Conservation (phyloP, 306 rosid genomes). For the Datisca glomerata region DNA sequence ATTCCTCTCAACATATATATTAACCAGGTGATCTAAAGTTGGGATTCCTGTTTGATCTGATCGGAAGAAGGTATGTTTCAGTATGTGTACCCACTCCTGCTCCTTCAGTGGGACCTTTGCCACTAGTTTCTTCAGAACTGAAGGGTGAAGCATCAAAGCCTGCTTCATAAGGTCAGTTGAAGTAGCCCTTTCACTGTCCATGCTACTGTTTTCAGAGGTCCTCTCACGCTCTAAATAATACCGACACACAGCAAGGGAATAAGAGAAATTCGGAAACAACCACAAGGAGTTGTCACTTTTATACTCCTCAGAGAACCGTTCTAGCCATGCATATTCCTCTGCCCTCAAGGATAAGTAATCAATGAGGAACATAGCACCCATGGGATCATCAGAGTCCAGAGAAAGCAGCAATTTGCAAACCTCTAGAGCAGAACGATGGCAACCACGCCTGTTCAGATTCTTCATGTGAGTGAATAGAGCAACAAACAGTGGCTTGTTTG, state of each 20-base stretch:
- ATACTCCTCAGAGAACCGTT: conserved; percentile 69
- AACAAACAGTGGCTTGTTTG: conserved; percentile 57
- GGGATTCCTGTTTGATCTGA: conserved; percentile 54
- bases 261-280: conserved; percentile 89
- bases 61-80: conserved; percentile 51
- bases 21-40: conserved; percentile 78
- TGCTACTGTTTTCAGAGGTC: conserved; percentile 19
- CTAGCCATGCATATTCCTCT: conserved; percentile 89
- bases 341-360: conserved; percentile 86
- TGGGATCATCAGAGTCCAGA: conserved; percentile 82
- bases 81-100: conserved; percentile 48
- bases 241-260: conserved; percentile 77
- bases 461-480: conserved; percentile 85
- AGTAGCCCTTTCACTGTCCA: conserved; percentile 37
- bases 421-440: conserved; percentile 94
- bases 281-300: conserved; percentile 72
- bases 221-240: conserved; percentile 60
- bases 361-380: conserved; percentile 82
- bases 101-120: conserved; percentile 89
- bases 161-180: conserved; percentile 84
- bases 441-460: conserved; percentile 86
- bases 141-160: conserved; percentile 95
- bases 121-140: conserved; percentile 65
- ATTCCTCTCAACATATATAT: conserved; percentile 74
- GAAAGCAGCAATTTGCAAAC: conserved; percentile 89